Evolutionary conservation across 169 alveolate genomes (phyloP).

Genomic region (Cryptosporidium sp.): DNA sequence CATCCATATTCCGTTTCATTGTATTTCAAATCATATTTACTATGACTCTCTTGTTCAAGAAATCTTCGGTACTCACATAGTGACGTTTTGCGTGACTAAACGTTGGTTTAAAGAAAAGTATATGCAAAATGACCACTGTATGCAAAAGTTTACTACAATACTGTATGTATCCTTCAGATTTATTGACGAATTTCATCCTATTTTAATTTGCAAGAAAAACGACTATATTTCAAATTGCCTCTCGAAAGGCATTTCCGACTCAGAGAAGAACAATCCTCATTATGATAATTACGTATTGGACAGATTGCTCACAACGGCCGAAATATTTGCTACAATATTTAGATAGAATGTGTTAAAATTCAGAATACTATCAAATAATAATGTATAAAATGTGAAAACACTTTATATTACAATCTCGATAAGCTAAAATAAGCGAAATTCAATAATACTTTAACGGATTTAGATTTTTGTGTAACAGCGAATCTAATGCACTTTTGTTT

Average conservation of each 20-base stretch:
- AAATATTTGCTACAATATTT: constrained; percentile 57
- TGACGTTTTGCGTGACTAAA: constrained; percentile 52
- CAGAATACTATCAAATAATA: background rate
- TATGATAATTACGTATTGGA: background rate
- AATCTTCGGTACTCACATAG: constrained; percentile 46
- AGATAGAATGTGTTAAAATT: background rate
- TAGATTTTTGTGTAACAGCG: background rate
- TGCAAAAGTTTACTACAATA: constrained; percentile 44
- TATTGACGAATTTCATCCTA: constrained; percentile 10
- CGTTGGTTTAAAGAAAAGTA: constrained; percentile 13
- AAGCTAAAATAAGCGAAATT: no score
- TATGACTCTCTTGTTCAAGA: constrained; percentile 63
- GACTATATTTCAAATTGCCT: background rate
- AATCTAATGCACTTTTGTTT: background rate
- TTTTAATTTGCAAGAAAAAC: constrained; percentile 24
- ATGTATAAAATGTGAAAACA: no score
- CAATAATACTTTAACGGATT: background rate
- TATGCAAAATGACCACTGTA: background rate
- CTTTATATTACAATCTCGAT: no score
- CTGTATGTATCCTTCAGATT: constrained; percentile 34
- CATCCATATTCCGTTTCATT: constrained; percentile 57
- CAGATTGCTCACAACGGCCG: constrained; percentile 21
- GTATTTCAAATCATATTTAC: constrained; percentile 65
- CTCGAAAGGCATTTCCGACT: background rate
- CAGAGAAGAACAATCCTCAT: background rate